Conservation (phyloP, 257 asterid species). For the Gardenia jasminoides region DNA sequence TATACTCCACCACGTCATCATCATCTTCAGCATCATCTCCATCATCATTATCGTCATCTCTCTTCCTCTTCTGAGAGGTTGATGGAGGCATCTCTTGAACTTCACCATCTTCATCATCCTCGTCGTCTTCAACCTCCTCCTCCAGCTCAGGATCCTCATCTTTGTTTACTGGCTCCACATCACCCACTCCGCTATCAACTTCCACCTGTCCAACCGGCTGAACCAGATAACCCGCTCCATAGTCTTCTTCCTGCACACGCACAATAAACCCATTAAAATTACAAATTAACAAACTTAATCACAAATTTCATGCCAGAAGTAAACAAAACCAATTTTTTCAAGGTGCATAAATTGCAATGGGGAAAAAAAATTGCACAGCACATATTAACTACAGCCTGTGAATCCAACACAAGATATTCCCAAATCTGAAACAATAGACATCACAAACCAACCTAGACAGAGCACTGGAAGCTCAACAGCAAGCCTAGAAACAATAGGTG, state of each 20-base stretch:
- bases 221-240: slow-evolving; percentile 58
- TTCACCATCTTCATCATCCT: slow-evolving; percentile 67
- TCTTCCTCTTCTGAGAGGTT: slow-evolving; percentile 61
- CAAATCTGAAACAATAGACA: not conserved
- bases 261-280: not conserved
- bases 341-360: not conserved
- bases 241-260: slow-evolving; percentile 77
- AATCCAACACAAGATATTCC: not conserved
- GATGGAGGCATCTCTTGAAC: slow-evolving; percentile 75
- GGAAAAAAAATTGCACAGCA: not conserved
- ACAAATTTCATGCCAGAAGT: not conserved
- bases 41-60: slow-evolving; percentile 30
- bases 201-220: slow-evolving; percentile 68
- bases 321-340: not conserved
- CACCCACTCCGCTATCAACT: slow-evolving; percentile 42
- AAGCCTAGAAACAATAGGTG: not conserved
- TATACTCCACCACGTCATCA: slow-evolving; percentile 34
- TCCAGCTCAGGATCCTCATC: slow-evolving; percentile 37
- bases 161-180: slow-evolving; percentile 39
- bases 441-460: not conserved
- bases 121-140: slow-evolving; percentile 31
- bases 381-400: not conserved
- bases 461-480: not conserved
- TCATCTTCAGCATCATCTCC: slow-evolving; percentile 24
- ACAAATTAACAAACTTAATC: not conserved